Conservation (phyloP, 139 green algal species). For the Coccomyxa sp. region DNA sequence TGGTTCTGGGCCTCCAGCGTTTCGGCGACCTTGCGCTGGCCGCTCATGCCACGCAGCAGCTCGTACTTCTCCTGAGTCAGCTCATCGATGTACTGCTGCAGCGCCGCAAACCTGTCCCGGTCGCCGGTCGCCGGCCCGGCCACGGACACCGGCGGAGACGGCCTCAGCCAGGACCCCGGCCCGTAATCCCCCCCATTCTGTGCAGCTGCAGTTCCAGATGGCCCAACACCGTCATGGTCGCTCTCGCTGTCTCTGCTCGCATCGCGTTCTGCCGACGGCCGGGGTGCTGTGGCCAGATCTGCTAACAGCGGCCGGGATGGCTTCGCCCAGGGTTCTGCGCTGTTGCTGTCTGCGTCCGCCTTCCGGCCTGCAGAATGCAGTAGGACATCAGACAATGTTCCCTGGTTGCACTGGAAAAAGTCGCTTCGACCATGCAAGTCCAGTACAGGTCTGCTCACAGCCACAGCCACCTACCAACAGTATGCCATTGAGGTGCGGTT, state of each 20-base stretch:
- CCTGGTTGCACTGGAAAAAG: too few species aligned
- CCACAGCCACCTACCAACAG: too few species aligned
- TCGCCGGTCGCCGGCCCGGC: neutral
- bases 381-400: too few species aligned
- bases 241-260: neutral
- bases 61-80: conserved; percentile 65
- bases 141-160: neutral
- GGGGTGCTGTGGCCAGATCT: too few species aligned
- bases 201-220: neutral
- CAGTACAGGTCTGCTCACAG: too few species aligned
- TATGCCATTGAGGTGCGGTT: too few species aligned
- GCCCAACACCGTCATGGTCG: neutral
- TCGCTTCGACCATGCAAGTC: too few species aligned
- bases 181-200: neutral
- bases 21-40: conserved; percentile 35
- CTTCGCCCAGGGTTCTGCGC: neutral
- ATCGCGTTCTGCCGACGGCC: too few species aligned
- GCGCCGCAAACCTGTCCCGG: neutral
- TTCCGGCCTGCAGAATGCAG: too few species aligned
- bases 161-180: neutral
- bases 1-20: conserved; percentile 48
- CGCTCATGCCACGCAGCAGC: conserved; percentile 48
- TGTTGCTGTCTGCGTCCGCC: too few species aligned
- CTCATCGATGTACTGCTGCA: conserved; percentile 71
- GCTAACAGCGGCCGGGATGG: too few species aligned